phyloP scores from a whole-genome alignment of 352 stramenopile genomes.

The Globisporangium canariense region DNA sequence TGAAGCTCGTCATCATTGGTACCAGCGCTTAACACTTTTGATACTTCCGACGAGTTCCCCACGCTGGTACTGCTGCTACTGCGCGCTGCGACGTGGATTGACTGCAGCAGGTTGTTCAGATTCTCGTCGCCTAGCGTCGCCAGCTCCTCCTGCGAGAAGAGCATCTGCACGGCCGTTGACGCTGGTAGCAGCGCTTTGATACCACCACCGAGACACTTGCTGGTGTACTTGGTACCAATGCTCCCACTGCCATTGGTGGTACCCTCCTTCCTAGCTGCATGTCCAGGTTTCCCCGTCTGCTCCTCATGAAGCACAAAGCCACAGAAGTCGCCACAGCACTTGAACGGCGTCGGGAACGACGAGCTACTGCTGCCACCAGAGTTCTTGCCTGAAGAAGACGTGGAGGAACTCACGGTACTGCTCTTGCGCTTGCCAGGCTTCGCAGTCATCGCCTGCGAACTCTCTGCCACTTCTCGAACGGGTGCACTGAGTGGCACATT shows the following conservation, averaged over 20 bases:
- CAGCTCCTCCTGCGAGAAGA: conserved; percentile 53
- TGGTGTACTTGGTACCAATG: background rate
- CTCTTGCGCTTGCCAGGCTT: conserved; percentile 5
- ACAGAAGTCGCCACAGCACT: conserved; percentile 78
- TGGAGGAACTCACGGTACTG: background rate
- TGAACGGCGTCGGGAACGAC: conserved; percentile 67
- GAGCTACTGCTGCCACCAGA: background rate
- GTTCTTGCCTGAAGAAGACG: background rate
- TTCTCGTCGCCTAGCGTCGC: conserved; percentile 34
- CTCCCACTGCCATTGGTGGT: background rate
- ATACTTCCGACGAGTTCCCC: background rate
- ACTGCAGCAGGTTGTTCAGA: conserved; percentile 32
- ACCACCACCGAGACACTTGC: background rate
- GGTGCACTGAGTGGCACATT: background rate
- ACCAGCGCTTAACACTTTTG: background rate
- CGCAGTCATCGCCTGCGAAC: too few relatives aligned
- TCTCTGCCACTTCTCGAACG: background rate
- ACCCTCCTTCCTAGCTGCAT: conserved; percentile 13
- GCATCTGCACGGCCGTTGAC: conserved; percentile 35
- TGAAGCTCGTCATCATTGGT: conserved; percentile 26
- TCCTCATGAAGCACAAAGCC: conserved; percentile 42
- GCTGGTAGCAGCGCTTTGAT: conserved; percentile 21
- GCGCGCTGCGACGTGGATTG: conserved; percentile 34
- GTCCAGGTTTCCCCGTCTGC: conserved; percentile 9
- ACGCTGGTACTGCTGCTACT: conserved; percentile 11